Base-by-base conservation (phyloP, 2,329 filamentous ascomycete genomes). In the Zelopaecilomyces penicillatus region DNA sequence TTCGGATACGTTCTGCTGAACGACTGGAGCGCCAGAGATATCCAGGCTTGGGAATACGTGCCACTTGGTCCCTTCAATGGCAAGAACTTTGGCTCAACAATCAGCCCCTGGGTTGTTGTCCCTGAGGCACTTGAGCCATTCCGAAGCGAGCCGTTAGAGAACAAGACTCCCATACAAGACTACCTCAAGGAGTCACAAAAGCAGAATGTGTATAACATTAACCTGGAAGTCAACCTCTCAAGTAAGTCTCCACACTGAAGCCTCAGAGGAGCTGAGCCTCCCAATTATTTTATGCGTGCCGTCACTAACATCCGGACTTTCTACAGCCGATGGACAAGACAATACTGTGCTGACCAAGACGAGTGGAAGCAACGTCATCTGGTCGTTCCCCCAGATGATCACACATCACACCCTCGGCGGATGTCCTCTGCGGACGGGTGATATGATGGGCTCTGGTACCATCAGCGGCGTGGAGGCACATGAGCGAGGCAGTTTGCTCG, bases 331-430 rank as follows among this genome's bases (percentile, higher is more conserved):
- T 31, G 48, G 50, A 7, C 63, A 62, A 4, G 51, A 58, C 38
- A 64, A 57, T 38, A 62, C 55, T 2, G 55, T 58, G n/a, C 55
- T 68, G 9, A 58, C 53, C 11, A 55, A 53, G 37, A 65, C 65
- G 5, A 66, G 57, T 40, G 61, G 64, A 1, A 60, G 52, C 19
- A 63, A 71, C 41, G 69, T 93, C 1, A 71, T 91, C 2, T 93
- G 81, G 74, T 90, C 85, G 0, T 93, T 88, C 67, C 76, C 84
- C 1, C 87, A 93, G 59, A 90, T 91, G 85, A 69, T 93, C 31
- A 77, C 87, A 0, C 87, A 93, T 63, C 87, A 93, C 61, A 82
- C 83, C 3, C 76, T 87, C 46, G 84, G 81, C 0, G 87, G 87
- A 5, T 93, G 87, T 62, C 80, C 82, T 6, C 73, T 93, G 65